Evolutionary conservation across 176 grass and related monocot species (phyloP), one percentile per base, ranked within the genome.

Genomic region (barley (Hordeum vulgare)): DNA sequence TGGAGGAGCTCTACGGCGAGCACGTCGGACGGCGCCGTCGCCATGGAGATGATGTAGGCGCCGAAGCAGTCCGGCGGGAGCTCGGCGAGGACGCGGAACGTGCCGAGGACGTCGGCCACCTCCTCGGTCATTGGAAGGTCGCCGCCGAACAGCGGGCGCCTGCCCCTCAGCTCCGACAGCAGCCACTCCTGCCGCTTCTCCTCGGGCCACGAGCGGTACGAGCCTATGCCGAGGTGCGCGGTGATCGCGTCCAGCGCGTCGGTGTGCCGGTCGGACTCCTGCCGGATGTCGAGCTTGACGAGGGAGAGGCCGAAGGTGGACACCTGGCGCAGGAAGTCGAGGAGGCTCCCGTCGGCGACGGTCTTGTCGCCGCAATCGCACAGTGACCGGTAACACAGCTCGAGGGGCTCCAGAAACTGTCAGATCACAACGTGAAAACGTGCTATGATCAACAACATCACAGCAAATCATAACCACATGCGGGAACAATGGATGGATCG

Each of bases 261-360:
- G 4, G 92, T 92, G 84, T 97, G 95, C n/a, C 92, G 89, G 5
- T 94, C 95, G 4, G 95, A 97, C 80, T 97, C 95, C 86, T 97
- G 92, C 39, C 95, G 83, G 74, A 97, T 97, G 86, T 97, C 95
- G 0, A 97, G 88, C 87, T 90, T 94, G 57, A 86, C 86, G 7
- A 97, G 86, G 70, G 92, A 77, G 4, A 97, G 86, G 31, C 95
- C 92, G 84, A 97, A 97, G 2, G 86, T 93, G 1, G 90, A 92
- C 7, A 97, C 86, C 80, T 97, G 95, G 0, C 92, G 92, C 35
- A 94, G 59, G 81, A 92, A 92, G 59, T 97, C 92, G 29, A 97
- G 95, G 28, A 97, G 95, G 81, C 78, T 91, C 3, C 95, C 95
- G 66, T 97, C 88, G 21, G 95, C 95, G 56, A 97, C 84, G 12